These are phyloP conservation scores for Apiotrichum domesticum DNA, from an alignment of 1,284 basidiomycete genomes.

Conservation along the genomic window DNA sequence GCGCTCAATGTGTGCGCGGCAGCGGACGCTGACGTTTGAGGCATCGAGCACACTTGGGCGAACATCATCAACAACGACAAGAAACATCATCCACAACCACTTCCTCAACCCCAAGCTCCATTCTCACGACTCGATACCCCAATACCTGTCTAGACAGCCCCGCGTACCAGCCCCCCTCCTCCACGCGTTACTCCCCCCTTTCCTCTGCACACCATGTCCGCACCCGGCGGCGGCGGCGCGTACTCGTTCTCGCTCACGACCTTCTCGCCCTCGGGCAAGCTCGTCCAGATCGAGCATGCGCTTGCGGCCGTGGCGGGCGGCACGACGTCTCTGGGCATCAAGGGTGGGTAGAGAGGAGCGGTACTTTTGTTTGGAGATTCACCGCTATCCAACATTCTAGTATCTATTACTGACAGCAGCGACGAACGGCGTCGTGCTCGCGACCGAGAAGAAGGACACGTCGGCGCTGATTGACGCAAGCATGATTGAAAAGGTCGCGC, in stretches of 20 bases:
- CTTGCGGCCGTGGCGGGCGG: slow-evolving; percentile 94
- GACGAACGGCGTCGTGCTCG: slow-evolving; percentile 97
- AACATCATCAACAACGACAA: too few relatives aligned
- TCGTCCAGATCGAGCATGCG: slow-evolving; percentile 99
- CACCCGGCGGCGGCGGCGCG: slow-evolving; percentile 46
- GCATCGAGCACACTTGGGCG: too few relatives aligned
- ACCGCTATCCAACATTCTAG: too few relatives aligned
- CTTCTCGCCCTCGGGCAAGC: slow-evolving; percentile 96
- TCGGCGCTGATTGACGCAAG: slow-evolving; percentile 97
- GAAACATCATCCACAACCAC: too few relatives aligned
- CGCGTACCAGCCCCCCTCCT: too few relatives aligned
- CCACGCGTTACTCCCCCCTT: too few relatives aligned
- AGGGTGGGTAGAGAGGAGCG: slow-evolving; percentile 57
- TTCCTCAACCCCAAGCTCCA: too few relatives aligned
- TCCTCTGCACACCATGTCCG: slow-evolving; percentile 32
- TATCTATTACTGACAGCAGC: slow-evolving; percentile 52
- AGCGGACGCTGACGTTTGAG: too few relatives aligned
- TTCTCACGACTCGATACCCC: too few relatives aligned
- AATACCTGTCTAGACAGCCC: too few relatives aligned
- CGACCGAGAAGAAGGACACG: slow-evolving; percentile 97
- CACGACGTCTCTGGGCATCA: slow-evolving; percentile 95
- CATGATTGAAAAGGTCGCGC: slow-evolving; percentile 91
- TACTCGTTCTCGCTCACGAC: slow-evolving; percentile 88
- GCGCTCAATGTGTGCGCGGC: too few relatives aligned
- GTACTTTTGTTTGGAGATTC: too few relatives aligned